Conservation (phyloP, 306 rosid species). For the Cicer cuneatum region DNA sequence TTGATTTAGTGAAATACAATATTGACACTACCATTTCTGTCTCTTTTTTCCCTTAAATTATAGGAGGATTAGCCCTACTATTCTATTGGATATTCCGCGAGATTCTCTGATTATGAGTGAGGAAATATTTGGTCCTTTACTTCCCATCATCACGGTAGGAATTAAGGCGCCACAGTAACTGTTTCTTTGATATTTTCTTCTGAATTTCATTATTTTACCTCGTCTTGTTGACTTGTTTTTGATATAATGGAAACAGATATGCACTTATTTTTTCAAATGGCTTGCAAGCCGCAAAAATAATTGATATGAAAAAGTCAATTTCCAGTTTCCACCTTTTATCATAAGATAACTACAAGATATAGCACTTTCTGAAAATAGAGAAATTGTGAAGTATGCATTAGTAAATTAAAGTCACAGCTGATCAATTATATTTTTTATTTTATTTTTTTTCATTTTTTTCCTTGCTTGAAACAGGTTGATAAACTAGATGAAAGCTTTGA, state of each 20-base stretch:
- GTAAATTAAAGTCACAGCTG: constrained; percentile 1
- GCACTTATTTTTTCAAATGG: constrained; percentile 5
- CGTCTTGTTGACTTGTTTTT: constrained; percentile 14
- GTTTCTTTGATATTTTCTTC: background rate
- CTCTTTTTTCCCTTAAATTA: constrained; percentile 32
- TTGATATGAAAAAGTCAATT: background rate
- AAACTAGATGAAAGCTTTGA: constrained; percentile 82
- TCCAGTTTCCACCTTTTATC: background rate
- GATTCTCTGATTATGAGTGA: constrained; percentile 85
- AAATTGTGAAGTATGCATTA: constrained; percentile 3
- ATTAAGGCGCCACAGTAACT: constrained; percentile 18
- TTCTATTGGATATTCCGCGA: constrained; percentile 82
- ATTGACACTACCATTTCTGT: constrained; percentile 31
- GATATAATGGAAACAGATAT: constrained; percentile 7
- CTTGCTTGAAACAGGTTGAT: constrained; percentile 68
- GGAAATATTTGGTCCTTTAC: constrained; percentile 97
- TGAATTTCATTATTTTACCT: background rate
- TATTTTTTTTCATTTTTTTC: background rate
- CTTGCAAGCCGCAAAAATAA: constrained; percentile 15
- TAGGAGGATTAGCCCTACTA: constrained; percentile 91
- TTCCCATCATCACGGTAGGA: constrained; percentile 89
- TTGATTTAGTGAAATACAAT: constrained; percentile 29
- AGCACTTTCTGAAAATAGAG: constrained; percentile 24
- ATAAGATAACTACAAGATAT: background rate
- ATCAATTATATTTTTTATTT: background rate